These are phyloP conservation scores for Coniochaeta sp. DNA, from an alignment of 2,329 filamentous ascomycete genomes.

Conservation along the genomic window DNA sequence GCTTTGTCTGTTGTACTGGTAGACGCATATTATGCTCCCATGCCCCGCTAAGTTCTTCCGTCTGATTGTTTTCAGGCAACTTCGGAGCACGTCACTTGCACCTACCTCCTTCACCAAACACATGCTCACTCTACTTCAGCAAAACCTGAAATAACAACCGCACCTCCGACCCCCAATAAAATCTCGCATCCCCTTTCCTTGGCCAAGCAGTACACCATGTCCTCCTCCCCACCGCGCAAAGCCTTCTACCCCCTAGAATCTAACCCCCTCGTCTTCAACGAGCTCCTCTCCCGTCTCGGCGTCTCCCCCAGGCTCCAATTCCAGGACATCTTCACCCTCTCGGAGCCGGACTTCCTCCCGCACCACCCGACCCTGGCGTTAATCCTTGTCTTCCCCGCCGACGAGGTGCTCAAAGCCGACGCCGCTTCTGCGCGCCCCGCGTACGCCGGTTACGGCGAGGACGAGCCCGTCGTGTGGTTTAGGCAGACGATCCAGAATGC, in stretches of 20 bases:
- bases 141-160: too few relatives aligned
- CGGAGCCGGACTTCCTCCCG: conserved; percentile 60
- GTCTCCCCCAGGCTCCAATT: conserved; percentile 52
- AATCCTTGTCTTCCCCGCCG: conserved; percentile 60
- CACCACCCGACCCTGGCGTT: conserved; percentile 56
- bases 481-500: conserved; percentile 67
- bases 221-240: conserved; percentile 12
- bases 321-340: conserved; percentile 63
- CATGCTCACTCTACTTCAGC: too few relatives aligned
- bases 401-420: conserved; percentile 50
- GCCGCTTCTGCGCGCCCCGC: conserved; percentile 1
- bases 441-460: conserved; percentile 28
- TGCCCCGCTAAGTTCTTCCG: too few relatives aligned
- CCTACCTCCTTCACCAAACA: too few relatives aligned
- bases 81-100: too few relatives aligned
- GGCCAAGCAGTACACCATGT: not conserved
- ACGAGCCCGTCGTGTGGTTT: conserved; percentile 64
- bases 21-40: too few relatives aligned
- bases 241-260: conserved; percentile 23
- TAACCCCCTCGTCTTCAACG: conserved; percentile 62
- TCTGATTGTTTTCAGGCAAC: too few relatives aligned
- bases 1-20: too few relatives aligned
- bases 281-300: conserved; percentile 56
- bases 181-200: not conserved
- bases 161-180: not conserved